These are phyloP conservation scores for Vicia sativa DNA, from an alignment of 306 rosid species.

Conservation along the genomic window DNA sequence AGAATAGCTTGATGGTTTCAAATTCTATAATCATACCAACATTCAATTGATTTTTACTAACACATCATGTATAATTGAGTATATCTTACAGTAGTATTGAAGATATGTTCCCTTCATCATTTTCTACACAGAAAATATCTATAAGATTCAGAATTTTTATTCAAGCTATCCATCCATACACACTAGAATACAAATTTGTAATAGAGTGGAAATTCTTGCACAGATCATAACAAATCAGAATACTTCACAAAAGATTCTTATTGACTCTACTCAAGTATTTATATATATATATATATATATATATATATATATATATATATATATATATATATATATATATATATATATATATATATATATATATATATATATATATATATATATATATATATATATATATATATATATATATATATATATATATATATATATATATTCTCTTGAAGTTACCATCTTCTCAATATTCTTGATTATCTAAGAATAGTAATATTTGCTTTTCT, in stretches of 20 bases:
- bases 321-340: too few species aligned
- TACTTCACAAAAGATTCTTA: conserved; percentile 47
- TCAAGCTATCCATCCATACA: conserved; percentile 28
- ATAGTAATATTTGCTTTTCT: conserved; percentile 54
- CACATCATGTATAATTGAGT: not conserved
- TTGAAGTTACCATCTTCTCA: conserved; percentile 48
- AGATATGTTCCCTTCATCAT: conserved; percentile 25
- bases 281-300: too few species aligned
- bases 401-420: too few species aligned
- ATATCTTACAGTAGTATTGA: conserved; percentile 19
- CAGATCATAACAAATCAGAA: conserved; percentile 24
- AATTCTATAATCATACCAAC: conserved; percentile 11
- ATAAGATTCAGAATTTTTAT: conserved; percentile 27
- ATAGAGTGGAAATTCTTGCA: conserved; percentile 31
- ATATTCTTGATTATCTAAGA: conserved; percentile 47
- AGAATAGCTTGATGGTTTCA: conserved; percentile 3
- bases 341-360: too few species aligned
- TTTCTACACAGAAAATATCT: conserved; percentile 10
- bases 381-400: too few species aligned
- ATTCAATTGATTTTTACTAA: conserved; percentile 11
- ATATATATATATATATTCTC: too few species aligned
- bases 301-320: too few species aligned
- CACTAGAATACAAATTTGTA: conserved; percentile 38
- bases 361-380: too few species aligned
- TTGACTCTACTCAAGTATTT: conserved; percentile 38